Percentiles rank a stretch among this genome's conserved stretches.
These are phyloP conservation scores for Umbelopsis ramanniana DNA, from an alignment of 192 early-diverging fungal genomes.

Conservation along the genomic window DNA sequence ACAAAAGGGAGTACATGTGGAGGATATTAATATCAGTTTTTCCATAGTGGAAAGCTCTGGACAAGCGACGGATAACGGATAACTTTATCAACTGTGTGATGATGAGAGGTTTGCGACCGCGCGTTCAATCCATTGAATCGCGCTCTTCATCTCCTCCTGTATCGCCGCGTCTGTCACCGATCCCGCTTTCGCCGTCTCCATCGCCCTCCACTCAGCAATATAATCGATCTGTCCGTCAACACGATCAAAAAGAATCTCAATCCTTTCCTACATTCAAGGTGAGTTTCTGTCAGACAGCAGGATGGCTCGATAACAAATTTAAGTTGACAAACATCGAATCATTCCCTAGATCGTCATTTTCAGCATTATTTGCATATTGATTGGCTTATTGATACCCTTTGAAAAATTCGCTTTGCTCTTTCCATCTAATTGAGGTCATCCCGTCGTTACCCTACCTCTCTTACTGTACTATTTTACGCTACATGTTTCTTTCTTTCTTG, in stretches of 20 bases:
- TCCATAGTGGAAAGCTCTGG: conserved; percentile 43
- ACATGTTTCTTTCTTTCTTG: neutral
- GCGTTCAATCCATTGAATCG: conserved; percentile 28
- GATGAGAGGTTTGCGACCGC: conserved; percentile 31
- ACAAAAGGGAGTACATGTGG: too few relatives aligned
- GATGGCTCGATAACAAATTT: too few relatives aligned
- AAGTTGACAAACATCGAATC: too few relatives aligned
- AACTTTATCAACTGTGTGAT: conserved; percentile 47
- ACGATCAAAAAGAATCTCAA: neutral
- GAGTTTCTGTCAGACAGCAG: neutral
- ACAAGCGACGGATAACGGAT: conserved; percentile 42
- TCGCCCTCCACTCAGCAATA: neutral
- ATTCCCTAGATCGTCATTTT: conserved; percentile 46
- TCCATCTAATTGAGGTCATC: conserved; percentile 3
- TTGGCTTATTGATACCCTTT: conserved; percentile 46
- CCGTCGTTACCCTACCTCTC: neutral
- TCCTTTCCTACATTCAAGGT: conserved; percentile 13
- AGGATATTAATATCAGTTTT: neutral
- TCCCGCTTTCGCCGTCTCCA: neutral
- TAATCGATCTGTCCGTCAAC: neutral
- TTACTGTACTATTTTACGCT: conserved; percentile 2
- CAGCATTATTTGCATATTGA: conserved; percentile 41
- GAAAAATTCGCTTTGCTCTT: conserved; percentile 32
- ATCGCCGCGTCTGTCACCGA: neutral
- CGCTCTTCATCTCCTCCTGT: neutral